Base-by-base conservation (phyloP, 371 early-diverging fungal genomes). In the Mucor irregularis region DNA sequence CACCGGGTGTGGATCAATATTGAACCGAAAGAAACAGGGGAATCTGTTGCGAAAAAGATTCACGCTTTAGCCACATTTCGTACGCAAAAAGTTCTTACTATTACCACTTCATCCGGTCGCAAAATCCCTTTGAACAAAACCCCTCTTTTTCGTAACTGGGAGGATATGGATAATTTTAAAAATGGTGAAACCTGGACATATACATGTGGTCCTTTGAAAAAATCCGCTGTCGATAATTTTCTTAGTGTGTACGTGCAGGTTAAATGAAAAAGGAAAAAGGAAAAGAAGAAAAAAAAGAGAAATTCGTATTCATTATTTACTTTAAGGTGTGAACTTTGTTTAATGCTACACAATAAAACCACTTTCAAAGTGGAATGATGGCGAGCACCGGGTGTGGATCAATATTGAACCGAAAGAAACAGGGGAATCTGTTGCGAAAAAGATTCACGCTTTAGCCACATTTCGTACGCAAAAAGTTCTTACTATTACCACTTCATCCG, bases 371-470 rank as follows among this genome's bases (percentile, higher is more conserved):
- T 76, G 69, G 11, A 63, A 71, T 14, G 69, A 71, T 45, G 49
- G 63, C 40, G 73, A 69, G 9, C 60, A 71, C 16, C 48, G 54
- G 0, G 77, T 71, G 7, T 76, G 77, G 73, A 76, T 76, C 42
- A 63, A 64, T 10, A 46, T 73, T 10, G 64, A 66, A 5, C 71
- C 74, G 7, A 67, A 64, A 3, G 74, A 76, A 37, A 73, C 74
- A 4, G 74, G 73, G 2, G 24, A 58, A 19, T 55, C 63, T 0
- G 28, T 76, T 7, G 71, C 77, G 0, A 53, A 71, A 24, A 73
- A 71, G 29, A 71, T 76, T 13, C 52, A 69, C 35, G 56, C 29
- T 0, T 63, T 73, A 39, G 74, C 74, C 7, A 69, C 69, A 0
- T 71, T 73, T 33, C 59, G 64, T 8, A 73, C 77, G 10, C 53